Percentiles rank a stretch among this genome's conserved stretches.
Conservation (phyloP, 352 stramenopile species). For the Peronospora belbahrii region DNA sequence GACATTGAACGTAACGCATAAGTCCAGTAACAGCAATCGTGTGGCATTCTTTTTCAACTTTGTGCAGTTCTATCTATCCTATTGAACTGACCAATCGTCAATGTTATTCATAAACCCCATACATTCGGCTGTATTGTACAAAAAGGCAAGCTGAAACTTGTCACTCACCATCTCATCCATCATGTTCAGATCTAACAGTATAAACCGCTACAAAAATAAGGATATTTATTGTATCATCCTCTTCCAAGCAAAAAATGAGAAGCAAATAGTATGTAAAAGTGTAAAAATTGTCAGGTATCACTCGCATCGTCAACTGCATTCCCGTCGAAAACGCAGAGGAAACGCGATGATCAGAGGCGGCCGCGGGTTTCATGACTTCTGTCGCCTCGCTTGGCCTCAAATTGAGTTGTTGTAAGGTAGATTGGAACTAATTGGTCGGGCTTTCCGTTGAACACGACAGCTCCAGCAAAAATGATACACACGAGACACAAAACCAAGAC, state of each 20-base stretch:
- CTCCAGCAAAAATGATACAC: constrained; percentile 21
- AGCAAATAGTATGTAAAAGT: constrained; percentile 19
- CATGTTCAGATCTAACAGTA: background rate
- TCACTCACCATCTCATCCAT: background rate
- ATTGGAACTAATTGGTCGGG: constrained; percentile 22
- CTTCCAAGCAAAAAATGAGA: constrained; percentile 14
- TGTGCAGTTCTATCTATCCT: too few relatives aligned
- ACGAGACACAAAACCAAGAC: constrained; percentile 23
- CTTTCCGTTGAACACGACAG: constrained; percentile 25
- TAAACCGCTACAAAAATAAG: constrained; percentile 13
- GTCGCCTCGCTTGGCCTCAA: constrained; percentile 17
- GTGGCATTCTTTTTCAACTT: too few relatives aligned
- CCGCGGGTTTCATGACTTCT: constrained; percentile 21
- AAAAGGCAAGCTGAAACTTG: too few relatives aligned
- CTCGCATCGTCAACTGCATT: constrained; percentile 21
- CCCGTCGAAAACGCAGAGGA: constrained; percentile 21
- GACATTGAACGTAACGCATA: too few relatives aligned
- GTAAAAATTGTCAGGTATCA: constrained; percentile 19
- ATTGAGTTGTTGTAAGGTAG: constrained; percentile 5
- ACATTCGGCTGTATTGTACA: constrained; percentile 8
- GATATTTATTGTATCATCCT: constrained; percentile 34
- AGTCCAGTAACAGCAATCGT: too few relatives aligned
- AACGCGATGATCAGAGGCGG: constrained; percentile 13
- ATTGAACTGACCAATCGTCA: too few relatives aligned
- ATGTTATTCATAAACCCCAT: too few relatives aligned